Base-by-base conservation (phyloP, 257 asterid genomes). In the Nicotiana obtusifolia region DNA sequence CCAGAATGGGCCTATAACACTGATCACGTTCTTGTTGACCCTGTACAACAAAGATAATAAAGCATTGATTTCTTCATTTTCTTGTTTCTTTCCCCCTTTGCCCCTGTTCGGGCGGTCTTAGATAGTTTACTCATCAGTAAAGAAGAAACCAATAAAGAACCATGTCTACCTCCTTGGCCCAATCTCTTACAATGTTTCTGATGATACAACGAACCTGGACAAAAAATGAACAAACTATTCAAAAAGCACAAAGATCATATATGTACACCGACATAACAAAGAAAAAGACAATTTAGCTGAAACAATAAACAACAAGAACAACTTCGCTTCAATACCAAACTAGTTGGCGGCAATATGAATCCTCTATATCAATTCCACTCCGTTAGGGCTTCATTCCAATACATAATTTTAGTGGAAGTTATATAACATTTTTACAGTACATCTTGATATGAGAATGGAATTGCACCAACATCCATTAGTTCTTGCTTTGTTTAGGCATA, bases 161-260 rank as follows among this genome's bases (percentile, higher is more conserved):
- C 64, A 81, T 64, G 26, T 86, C 66, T 88, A 95, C 99, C 99
- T 94, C 99, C 33, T 92, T 82, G 62, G 97, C 97, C 99, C 99
- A 95, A 87, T 95, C 99, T 89, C 99, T 90, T 83, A 95, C 97
- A 83, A 94, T 94, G 82, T 94, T 94, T 89, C 99, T 90, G 83
- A 95, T 91, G 83, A 95, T 92, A 90, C 99, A 92, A 49, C 99
- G 92, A 78, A 95, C 98, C 99, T 95, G 91, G 24, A 41, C 84
- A 82, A 83, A 5, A 11, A 24, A 9, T 47, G 31, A n/a, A 61
- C 30, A 49, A 75, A 75, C 62, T 49, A 52, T 16, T 75, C 80
- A 75, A 24, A 52, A 49, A 75, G 47, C 26, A 22, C 26, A 75
- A 5, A 49, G 16, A 22, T 66, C 28, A 8, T 26, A n/a, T 33